Conservation (phyloP, 75 land plant species). For the Gnetum montanum region DNA sequence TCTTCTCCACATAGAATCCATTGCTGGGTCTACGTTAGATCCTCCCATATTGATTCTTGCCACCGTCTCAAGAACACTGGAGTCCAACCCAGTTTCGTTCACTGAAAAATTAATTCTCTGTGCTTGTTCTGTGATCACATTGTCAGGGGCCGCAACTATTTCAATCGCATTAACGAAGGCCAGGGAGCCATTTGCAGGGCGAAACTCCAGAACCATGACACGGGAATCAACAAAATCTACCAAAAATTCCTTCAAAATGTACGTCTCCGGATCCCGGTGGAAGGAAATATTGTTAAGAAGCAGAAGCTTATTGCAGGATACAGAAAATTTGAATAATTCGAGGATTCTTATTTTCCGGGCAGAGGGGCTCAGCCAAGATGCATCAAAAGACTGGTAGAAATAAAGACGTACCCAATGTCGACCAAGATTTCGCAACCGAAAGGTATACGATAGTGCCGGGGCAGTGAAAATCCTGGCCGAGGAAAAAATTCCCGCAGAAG, state of each 20-base stretch:
- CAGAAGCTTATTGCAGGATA: slow-evolving; percentile 36
- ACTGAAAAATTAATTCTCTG: no score
- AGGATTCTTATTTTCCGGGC: slow-evolving; percentile 25
- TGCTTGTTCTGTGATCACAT: slow-evolving; percentile 31
- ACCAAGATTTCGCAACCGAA: slow-evolving; percentile 42
- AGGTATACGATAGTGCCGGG: slow-evolving; percentile 38
- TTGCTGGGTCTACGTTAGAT: slow-evolving; percentile 29
- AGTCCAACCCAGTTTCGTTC: no score
- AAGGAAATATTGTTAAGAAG: slow-evolving; percentile 50
- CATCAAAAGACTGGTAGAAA: slow-evolving; percentile 45
- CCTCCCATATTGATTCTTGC: slow-evolving; percentile 82
- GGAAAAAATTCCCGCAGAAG: slow-evolving; percentile 21
- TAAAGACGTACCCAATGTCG: slow-evolving; percentile 72
- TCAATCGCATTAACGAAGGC: slow-evolving; percentile 80
- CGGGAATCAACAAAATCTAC: slow-evolving; percentile 43
- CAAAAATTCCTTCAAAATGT: slow-evolving; percentile 57
- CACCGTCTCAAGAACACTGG: slow-evolving; percentile 41
- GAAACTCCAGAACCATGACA: slow-evolving; percentile 30
- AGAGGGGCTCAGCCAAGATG: no score
- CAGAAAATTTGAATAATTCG: slow-evolving; percentile 45
- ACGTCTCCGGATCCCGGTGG: neutral
- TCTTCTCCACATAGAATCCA: slow-evolving; percentile 55
- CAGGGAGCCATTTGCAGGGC: slow-evolving; percentile 40
- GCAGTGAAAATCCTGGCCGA: slow-evolving; percentile 43
- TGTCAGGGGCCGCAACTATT: slow-evolving; percentile 56